These are phyloP conservation scores for Plantago ovata DNA, from an alignment of 257 asterid species.

Conservation along the genomic window DNA sequence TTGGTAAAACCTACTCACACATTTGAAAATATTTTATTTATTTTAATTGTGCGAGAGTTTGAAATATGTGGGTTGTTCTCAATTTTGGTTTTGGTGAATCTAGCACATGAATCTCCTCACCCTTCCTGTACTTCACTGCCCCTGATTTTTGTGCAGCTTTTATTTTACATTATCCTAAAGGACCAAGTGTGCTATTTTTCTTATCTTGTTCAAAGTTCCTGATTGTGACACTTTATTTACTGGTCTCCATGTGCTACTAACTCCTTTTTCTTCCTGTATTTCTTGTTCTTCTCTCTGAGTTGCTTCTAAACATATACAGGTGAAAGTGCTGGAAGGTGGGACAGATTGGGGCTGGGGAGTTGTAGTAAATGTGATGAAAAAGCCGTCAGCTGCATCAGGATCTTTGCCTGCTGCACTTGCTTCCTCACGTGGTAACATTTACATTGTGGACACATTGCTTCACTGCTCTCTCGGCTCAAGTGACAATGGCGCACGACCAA, in stretches of 20 bases:
- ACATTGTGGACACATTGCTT: slow-evolving; percentile 85
- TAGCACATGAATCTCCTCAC: too few species aligned
- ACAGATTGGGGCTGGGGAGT: slow-evolving; percentile 99
- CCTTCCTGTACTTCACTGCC: not conserved
- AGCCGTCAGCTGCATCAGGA: slow-evolving; percentile 52
- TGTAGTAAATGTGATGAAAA: slow-evolving; percentile 90
- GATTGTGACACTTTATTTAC: not conserved
- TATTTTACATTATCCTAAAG: not conserved
- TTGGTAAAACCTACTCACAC: too few species aligned
- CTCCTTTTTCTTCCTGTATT: not conserved
- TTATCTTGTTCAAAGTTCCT: not conserved
- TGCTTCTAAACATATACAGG: slow-evolving; percentile 43
- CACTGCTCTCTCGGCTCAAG: slow-evolving; percentile 72
- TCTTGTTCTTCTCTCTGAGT: slow-evolving; percentile 12
- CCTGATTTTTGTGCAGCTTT: slow-evolving; percentile 2
- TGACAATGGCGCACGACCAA: slow-evolving; percentile 77
- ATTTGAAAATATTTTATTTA: too few species aligned
- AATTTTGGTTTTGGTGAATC: too few species aligned
- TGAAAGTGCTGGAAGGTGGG: slow-evolving; percentile 89
- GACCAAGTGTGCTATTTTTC: not conserved
- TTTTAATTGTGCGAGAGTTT: too few species aligned
- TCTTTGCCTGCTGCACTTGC: slow-evolving; percentile 89
- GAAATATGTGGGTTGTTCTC: too few species aligned
- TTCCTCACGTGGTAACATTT: slow-evolving; percentile 73
- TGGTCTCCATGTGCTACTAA: slow-evolving; percentile 2